These are phyloP conservation scores for Xylariales sp. DNA, from an alignment of 2,329 filamentous ascomycete genomes.

Conservation along the genomic window DNA sequence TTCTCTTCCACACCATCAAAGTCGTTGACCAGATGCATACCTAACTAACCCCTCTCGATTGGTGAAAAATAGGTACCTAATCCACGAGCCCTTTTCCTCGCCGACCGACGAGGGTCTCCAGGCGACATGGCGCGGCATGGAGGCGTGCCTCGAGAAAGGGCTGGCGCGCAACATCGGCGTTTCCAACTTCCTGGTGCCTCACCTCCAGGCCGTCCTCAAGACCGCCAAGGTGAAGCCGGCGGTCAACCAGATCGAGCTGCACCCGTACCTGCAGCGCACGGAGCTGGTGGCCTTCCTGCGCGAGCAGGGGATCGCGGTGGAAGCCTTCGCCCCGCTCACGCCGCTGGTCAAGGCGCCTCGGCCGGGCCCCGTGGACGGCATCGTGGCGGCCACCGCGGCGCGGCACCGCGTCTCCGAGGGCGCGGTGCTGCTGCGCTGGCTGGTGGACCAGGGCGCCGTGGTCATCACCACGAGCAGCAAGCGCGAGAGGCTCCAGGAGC, in stretches of 20 bases:
- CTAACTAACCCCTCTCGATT: no score
- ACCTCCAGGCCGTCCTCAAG: slow-evolving; percentile 50
- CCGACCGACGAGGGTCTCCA: slow-evolving; percentile 45
- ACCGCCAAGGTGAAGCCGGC: slow-evolving; percentile 58
- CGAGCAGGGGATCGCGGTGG: slow-evolving; percentile 48
- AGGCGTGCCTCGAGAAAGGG: slow-evolving; percentile 61
- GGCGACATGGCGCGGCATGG: slow-evolving; percentile 51
- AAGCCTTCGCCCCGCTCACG: slow-evolving; percentile 50
- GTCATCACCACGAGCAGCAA: slow-evolving; percentile 54
- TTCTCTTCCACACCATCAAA: not conserved
- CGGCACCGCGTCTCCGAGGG: slow-evolving; percentile 53
- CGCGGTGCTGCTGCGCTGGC: slow-evolving; percentile 53
- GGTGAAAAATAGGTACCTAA: no score
- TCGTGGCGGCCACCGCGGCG: slow-evolving; percentile 42
- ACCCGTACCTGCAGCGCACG: slow-evolving; percentile 66
- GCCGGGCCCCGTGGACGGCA: slow-evolving; percentile 45
- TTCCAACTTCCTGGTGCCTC: slow-evolving; percentile 60
- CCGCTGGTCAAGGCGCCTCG: slow-evolving; percentile 30
- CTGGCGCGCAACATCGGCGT: slow-evolving; percentile 67
- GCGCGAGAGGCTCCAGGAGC: slow-evolving; percentile 48
- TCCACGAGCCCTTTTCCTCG: slow-evolving; percentile 53
- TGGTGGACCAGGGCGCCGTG: slow-evolving; percentile 53
- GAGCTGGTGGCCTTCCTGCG: slow-evolving; percentile 47
- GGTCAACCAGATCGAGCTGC: slow-evolving; percentile 74
- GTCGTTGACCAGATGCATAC: no score